Evolutionary conservation across 495 filamentous ascomycete species (phyloP).

Genomic region (Hypoxylon lienhwacheense): DNA sequence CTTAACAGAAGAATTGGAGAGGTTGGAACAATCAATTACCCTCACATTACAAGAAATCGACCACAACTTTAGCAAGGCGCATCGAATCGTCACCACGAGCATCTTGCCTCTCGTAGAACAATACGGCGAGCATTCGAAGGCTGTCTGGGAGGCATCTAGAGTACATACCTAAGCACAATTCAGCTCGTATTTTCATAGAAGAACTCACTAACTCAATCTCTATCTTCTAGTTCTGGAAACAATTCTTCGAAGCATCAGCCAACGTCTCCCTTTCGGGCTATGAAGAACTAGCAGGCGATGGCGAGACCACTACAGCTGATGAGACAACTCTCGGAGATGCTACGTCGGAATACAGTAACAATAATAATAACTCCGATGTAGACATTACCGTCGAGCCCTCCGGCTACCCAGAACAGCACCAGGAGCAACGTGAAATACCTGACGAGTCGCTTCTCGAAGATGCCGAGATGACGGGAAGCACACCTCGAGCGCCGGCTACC

Average conservation of each 20-base stretch:
- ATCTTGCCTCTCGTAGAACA: conserved; percentile 95
- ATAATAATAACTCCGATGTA: conserved; percentile 42
- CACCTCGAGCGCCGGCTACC: conserved; percentile 52
- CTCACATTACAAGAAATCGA: conserved; percentile 98
- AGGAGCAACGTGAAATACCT: conserved; percentile 38
- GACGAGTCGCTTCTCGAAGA: conserved; percentile 59
- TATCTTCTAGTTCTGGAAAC: conserved; percentile 89
- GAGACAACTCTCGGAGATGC: conserved; percentile 46
- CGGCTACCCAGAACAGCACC: conserved; percentile 37
- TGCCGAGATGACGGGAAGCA: conserved; percentile 55
- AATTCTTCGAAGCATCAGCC: conserved; percentile 97
- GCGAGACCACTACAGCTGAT: conserved; percentile 45
- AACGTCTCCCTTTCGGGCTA: conserved; percentile 97
- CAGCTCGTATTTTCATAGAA: neutral
- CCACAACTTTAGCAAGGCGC: conserved; percentile 94
- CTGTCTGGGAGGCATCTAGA: conserved; percentile 97
- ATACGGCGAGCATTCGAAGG: conserved; percentile 89
- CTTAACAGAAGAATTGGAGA: conserved; percentile 93
- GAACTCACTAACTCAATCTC: conserved; percentile 15
- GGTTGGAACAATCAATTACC: conserved; percentile 93
- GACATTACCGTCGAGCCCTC: conserved; percentile 41
- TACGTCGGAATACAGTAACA: conserved; percentile 48
- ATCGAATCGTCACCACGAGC: conserved; percentile 91
- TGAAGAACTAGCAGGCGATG: conserved; percentile 69
- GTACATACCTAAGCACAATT: conserved; percentile 45